Base-by-base conservation (phyloP, 768 basidiomycete species). In the Termitomyces sp. region DNA sequence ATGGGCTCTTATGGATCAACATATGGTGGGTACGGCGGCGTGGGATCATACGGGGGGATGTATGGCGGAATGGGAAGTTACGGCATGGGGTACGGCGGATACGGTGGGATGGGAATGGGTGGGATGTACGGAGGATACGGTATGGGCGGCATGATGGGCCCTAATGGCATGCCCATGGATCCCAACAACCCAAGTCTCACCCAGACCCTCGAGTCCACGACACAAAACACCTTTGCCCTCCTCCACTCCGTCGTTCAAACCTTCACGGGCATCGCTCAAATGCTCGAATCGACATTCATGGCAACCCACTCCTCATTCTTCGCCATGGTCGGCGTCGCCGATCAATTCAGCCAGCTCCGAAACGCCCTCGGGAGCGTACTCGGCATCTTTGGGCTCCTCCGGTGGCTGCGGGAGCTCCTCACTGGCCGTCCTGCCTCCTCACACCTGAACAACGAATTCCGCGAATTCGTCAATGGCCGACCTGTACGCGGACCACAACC, bases 211-310 rank as follows among this genome's bases (percentile, higher is more conserved):
- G 94, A 97, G 74, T 70, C 84, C 6, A 90, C 92, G 10, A 99
- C 96, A 1, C 88, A 91, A 54, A 88, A 91, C 56, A 98, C 96
- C 3, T 99, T 99, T 67, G 81, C 89, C 30, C 86, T 99, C 56
- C 78, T 99, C 30, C 94, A 98, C 64, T 92, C 90, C 11, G 88
- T 99, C 68, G 96, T 99, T 46, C 91, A 93, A 65, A 97, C 95
- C 4, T 96, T 98, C 73, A 80, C 86, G 0, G 95, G 95, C 24
- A 87, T 99, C 60, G 88, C 96, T 0, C 96, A 98, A 70, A 95
- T 99, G 86, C 87, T 99, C 67, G 96, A 98, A 71, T 88, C 85
- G 35, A 98, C 96, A 5, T 98, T 96, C 73, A 91, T 98, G 88
- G 96, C 96, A 2, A 96, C 94, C 0, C 94, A 96, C 71, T 93